phyloP scores from a whole-genome alignment of 2,329 filamentous ascomycete genomes.

The Cytospora piceicola region DNA sequence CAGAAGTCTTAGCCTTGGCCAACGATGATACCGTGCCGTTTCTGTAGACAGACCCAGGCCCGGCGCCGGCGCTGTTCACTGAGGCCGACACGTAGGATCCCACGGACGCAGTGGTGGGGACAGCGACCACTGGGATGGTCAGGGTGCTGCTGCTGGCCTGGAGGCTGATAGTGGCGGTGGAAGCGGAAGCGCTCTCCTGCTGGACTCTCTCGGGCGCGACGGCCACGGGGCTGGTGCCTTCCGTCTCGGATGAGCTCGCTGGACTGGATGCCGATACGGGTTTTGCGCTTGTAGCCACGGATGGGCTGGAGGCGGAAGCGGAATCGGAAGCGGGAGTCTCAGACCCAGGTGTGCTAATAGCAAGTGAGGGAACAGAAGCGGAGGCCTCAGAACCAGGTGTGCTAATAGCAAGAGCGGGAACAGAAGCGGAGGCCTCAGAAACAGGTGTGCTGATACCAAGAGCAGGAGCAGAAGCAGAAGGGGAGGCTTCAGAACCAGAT shows the following conservation, averaged over 20 bases:
- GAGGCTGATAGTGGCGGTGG: conserved; percentile 1
- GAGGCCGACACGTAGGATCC: conserved; percentile 9
- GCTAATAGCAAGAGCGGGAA: too few species aligned
- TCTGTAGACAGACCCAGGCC: not conserved
- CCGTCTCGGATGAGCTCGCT: not conserved
- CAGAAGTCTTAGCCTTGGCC: conserved; percentile 18
- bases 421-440: not conserved
- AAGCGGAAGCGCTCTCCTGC: not conserved
- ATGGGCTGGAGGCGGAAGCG: not conserved
- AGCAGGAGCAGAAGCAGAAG: not conserved
- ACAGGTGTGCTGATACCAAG: not conserved
- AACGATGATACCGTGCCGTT: conserved; percentile 16
- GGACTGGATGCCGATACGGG: conserved; percentile 3
- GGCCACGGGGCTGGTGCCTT: conserved; percentile 8
- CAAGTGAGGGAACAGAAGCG: not conserved
- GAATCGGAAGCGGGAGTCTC: not conserved
- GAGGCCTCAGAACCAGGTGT: conserved; percentile 3
- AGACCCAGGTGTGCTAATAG: not conserved
- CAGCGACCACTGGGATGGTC: conserved; percentile 26
- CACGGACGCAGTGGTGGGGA: conserved; percentile 9
- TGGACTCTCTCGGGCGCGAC: conserved; percentile 4
- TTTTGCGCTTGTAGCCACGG: not conserved
- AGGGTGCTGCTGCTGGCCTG: conserved; percentile 26
- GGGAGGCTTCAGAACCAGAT: conserved; percentile 1
- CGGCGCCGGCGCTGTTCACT: conserved; percentile 24